Conservation (phyloP, 1,139 yeast genomes). For the Magnusiomyces sp. region DNA sequence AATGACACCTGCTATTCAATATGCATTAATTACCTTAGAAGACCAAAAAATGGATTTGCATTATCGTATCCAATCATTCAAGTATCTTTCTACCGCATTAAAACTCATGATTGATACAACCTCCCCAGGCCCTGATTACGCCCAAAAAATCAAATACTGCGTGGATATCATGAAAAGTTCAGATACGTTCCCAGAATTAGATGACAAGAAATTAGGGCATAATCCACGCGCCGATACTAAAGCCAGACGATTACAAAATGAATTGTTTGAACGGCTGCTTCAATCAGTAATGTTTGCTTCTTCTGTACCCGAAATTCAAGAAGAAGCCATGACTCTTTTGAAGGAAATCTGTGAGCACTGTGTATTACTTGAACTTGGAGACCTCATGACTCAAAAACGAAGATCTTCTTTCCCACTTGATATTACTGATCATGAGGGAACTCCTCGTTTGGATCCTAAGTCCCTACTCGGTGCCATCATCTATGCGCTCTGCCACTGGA, state of each 20-base stretch:
- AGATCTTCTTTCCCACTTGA: conserved; percentile 65
- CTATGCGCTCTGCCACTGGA: conserved; percentile 73
- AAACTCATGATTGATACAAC: conserved; percentile 62
- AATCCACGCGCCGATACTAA: conserved; percentile 37
- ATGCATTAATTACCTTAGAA: conserved; percentile 58
- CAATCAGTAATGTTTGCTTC: conserved; percentile 69
- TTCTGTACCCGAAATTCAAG: conserved; percentile 64
- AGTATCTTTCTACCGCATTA: conserved; percentile 57
- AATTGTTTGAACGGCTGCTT: conserved; percentile 46
- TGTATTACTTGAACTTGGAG: conserved; percentile 66
- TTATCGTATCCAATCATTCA: conserved; percentile 70
- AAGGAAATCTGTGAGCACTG: conserved; percentile 71
- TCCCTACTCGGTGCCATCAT: conserved; percentile 67
- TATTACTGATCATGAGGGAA: conserved; percentile 73
- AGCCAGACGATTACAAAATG: conserved; percentile 49
- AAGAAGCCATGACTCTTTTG: conserved; percentile 55
- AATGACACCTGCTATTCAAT: conserved; percentile 71
- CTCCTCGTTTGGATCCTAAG: conserved; percentile 58
- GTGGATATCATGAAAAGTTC: conserved; percentile 44
- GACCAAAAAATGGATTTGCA: conserved; percentile 58
- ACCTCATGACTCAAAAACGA: conserved; percentile 61
- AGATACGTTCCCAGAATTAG: conserved; percentile 37
- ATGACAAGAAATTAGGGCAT: conserved; percentile 14
- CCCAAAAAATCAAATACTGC: conserved; percentile 37
- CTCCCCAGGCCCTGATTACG: conserved; percentile 51